phyloP scores from a whole-genome alignment of 108 stramenopile genomes.

The Seminavis robusta region DNA sequence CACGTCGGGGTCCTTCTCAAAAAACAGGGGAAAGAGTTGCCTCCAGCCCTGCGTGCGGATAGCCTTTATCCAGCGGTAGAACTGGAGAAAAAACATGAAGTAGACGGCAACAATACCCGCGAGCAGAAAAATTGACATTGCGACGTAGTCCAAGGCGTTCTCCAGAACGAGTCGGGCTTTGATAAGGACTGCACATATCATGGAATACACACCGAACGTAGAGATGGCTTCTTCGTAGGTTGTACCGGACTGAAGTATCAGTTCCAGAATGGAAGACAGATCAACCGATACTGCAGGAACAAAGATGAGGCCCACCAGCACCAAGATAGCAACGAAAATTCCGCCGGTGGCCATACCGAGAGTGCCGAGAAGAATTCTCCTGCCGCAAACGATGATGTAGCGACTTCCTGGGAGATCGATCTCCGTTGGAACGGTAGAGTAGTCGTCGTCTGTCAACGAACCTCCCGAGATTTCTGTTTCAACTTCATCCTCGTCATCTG shows the following conservation, averaged over 20 bases:
- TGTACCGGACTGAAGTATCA: constrained; percentile 31
- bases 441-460: too few relatives aligned
- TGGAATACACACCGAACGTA: constrained; percentile 33
- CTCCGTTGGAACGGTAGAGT: too few relatives aligned
- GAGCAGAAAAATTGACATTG: constrained; percentile 24
- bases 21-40: too few relatives aligned
- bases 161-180: constrained; percentile 32
- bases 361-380: too few relatives aligned
- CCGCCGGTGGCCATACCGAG: too few relatives aligned
- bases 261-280: constrained; percentile 12
- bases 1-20: too few relatives aligned
- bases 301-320: constrained; percentile 32
- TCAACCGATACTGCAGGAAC: constrained; percentile 38
- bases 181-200: constrained; percentile 24
- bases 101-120: constrained; percentile 17
- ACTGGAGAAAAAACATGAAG: constrained; percentile 17
- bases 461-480: too few relatives aligned
- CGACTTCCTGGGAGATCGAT: neutral
- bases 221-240: constrained; percentile 31
- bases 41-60: too few relatives aligned
- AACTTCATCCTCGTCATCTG: too few relatives aligned
- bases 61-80: too few relatives aligned
- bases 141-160: constrained; percentile 35
- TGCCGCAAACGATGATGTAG: too few relatives aligned
- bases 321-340: constrained; percentile 24